Percentiles rank a stretch among this genome's conserved stretches.
phyloP scores from a whole-genome alignment of 1,284 basidiomycete species.

The Austroboletus novae-zelandiae region DNA sequence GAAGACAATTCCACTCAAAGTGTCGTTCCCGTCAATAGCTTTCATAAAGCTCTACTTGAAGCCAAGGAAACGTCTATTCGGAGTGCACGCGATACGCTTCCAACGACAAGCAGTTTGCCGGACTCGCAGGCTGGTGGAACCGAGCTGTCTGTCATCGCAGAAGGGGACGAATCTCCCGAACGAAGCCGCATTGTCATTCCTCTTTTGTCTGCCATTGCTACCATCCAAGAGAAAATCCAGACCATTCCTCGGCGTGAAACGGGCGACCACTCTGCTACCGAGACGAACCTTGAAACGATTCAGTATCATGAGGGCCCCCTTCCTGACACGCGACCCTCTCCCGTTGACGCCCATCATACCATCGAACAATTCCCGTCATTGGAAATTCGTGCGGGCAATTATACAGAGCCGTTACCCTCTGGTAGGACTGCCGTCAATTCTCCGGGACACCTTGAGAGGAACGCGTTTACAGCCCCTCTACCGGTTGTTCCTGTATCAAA shows the following conservation, averaged over 20 bases:
- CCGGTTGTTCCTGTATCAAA: constrained; percentile 25
- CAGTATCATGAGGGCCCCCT: neutral
- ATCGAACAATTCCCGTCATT: constrained; percentile 19
- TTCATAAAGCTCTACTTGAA: constrained; percentile 49
- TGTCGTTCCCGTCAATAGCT: constrained; percentile 45
- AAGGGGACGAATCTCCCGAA: constrained; percentile 61
- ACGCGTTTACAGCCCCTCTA: constrained; percentile 31
- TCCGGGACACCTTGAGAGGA: constrained; percentile 14
- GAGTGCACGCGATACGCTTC: neutral
- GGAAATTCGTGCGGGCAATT: constrained; percentile 3
- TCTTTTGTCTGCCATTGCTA: constrained; percentile 3
- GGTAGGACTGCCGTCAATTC: constrained; percentile 1
- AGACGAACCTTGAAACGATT: neutral
- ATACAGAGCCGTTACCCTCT: constrained; percentile 24
- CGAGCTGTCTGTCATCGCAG: constrained; percentile 68
- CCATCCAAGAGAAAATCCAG: neutral
- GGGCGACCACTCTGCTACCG: neutral
- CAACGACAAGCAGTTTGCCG: neutral
- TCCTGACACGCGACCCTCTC: constrained; percentile 16
- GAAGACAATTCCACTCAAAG: constrained; percentile 36
- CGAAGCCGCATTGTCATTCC: constrained; percentile 31
- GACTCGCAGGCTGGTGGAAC: constrained; percentile 5
- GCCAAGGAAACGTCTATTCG: constrained; percentile 31
- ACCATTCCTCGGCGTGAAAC: neutral
- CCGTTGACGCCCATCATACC: constrained; percentile 38